These are phyloP conservation scores for Apiospora pterosperma DNA, from an alignment of 2,329 filamentous ascomycete species.

Conservation along the genomic window DNA sequence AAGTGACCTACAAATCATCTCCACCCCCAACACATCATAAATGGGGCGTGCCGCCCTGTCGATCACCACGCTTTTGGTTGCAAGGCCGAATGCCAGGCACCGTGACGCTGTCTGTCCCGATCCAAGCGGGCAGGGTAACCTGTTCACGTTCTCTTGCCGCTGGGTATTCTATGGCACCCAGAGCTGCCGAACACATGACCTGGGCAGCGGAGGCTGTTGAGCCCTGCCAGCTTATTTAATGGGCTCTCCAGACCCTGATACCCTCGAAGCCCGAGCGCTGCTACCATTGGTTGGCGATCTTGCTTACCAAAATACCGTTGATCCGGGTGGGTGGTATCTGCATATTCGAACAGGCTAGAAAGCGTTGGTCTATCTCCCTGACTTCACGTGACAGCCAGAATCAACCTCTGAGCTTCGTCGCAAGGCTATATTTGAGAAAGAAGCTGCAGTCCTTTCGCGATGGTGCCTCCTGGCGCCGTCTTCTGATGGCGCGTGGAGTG, in stretches of 20 bases:
- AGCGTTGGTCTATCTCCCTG: neutral
- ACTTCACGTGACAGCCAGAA: neutral
- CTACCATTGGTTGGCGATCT: neutral
- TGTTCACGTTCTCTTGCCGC: neutral
- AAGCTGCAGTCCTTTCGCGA: neutral
- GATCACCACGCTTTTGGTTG: neutral
- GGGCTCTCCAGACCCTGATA: neutral
- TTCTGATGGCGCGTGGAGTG: neutral
- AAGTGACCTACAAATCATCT: too few species aligned
- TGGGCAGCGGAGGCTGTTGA: neutral
- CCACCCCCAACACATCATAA: too few species aligned
- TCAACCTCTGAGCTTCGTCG: neutral
- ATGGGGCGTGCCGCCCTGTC: neutral
- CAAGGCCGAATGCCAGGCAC: neutral
- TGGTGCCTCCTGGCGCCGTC: neutral
- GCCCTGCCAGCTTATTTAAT: neutral
- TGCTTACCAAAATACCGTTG: neutral
- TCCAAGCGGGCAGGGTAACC: neutral
- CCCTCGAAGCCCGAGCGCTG: neutral
- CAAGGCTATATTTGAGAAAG: too few species aligned
- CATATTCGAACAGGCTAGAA: too few species aligned
- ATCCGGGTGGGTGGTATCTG: neutral
- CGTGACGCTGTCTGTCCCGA: too few species aligned
- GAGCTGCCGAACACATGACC: neutral
- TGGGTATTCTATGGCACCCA: neutral